These are phyloP conservation scores for Mycocentrospora acerina DNA, from an alignment of 2,329 filamentous ascomycete species.

Conservation along the genomic window DNA sequence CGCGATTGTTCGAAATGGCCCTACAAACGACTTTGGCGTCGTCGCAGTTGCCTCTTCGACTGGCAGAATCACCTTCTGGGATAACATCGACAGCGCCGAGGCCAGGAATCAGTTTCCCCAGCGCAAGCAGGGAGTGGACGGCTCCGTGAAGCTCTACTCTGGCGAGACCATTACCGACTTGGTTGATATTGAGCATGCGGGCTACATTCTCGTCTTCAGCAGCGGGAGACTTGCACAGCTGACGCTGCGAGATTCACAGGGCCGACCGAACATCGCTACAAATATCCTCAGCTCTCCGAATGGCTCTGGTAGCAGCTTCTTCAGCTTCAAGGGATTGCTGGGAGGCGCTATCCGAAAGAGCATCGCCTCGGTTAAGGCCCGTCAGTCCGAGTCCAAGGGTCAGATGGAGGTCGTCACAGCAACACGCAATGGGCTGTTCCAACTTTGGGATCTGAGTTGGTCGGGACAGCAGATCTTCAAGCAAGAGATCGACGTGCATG, in stretches of 20 bases:
- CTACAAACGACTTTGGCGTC: conserved; percentile 78
- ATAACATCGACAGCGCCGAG: conserved; percentile 86
- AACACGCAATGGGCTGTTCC: conserved; percentile 74
- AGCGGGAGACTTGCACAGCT: conserved; percentile 85
- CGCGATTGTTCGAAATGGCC: conserved; percentile 76
- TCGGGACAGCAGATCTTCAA: conserved; percentile 78
- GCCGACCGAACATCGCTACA: conserved; percentile 75
- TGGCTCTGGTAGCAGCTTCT: conserved; percentile 68
- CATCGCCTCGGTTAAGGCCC: conserved; percentile 76
- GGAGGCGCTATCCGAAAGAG: conserved; percentile 72
- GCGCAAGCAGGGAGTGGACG: conserved; percentile 77
- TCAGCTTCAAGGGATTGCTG: conserved; percentile 76
- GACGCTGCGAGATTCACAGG: conserved; percentile 81
- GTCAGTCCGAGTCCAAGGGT: conserved; percentile 69
- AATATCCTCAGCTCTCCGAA: conserved; percentile 68
- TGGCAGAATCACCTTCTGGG: conserved; percentile 91
- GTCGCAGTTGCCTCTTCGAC: conserved; percentile 81
- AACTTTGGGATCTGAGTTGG: conserved; percentile 87
- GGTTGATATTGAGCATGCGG: conserved; percentile 80
- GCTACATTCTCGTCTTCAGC: conserved; percentile 82
- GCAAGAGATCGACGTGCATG: conserved; percentile 69
- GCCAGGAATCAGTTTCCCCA: conserved; percentile 82
- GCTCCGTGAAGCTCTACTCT: conserved; percentile 71
- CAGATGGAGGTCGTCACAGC: conserved; percentile 82
- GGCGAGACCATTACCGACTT: conserved; percentile 78